Conservation (phyloP, 768 basidiomycete genomes). For the Leucocoprinus birnbaumii region DNA sequence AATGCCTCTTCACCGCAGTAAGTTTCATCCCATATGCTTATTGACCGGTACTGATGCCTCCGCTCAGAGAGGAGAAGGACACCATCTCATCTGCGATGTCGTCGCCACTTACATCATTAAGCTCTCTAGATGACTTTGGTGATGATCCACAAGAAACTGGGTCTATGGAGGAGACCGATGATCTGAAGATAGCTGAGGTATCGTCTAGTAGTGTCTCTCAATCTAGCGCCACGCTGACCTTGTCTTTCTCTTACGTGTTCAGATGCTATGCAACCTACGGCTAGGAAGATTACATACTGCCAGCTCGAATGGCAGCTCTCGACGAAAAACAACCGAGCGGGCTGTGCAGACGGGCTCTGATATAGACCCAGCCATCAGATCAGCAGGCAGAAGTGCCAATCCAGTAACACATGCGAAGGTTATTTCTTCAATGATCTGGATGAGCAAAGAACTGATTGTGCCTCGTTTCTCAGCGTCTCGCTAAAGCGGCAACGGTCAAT, state of each 20-base stretch:
- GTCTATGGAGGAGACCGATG: conserved; percentile 37
- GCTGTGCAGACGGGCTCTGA: conserved; percentile 29
- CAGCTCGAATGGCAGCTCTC: conserved; percentile 6
- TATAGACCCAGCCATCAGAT: background rate
- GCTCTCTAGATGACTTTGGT: conserved; percentile 59
- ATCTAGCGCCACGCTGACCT: background rate
- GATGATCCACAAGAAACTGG: conserved; percentile 35
- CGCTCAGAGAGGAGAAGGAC: conserved; percentile 31
- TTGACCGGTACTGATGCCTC: conserved; percentile 1
- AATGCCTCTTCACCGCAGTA: conserved; percentile 39
- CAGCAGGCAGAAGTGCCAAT: conserved; percentile 2
- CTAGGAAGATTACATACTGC: conserved; percentile 14
- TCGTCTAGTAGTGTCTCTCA: conserved; percentile 8
- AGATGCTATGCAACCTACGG: conserved; percentile 27
- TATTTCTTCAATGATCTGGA: background rate
- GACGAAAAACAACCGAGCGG: conserved; percentile 22
- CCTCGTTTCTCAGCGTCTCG: background rate
- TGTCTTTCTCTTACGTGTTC: background rate
- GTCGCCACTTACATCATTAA: conserved; percentile 72
- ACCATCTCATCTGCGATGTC: conserved; percentile 48
- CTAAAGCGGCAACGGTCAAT: conserved; percentile 5
- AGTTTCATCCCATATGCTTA: conserved; percentile 16
- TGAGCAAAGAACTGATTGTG: background rate
- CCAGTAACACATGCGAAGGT: background rate
- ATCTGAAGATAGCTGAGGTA: conserved; percentile 61